Percentiles rank a stretch among this genome's conserved stretches.
Conservation (phyloP, 352 stramenopile genomes). For the Globisporangium nunn region DNA sequence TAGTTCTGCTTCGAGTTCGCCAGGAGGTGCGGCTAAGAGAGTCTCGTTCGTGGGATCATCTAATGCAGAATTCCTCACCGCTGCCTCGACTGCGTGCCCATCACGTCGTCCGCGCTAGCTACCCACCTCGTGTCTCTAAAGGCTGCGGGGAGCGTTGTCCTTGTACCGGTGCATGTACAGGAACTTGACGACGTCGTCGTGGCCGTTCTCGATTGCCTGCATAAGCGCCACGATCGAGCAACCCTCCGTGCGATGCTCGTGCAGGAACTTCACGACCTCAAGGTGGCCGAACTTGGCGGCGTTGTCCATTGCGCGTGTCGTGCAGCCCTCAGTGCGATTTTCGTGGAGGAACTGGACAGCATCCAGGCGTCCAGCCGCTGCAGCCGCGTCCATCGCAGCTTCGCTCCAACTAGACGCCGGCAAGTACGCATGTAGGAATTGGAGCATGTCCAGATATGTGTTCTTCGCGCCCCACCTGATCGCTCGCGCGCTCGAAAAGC, state of each 20-base stretch:
- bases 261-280: constrained; percentile 7
- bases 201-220: constrained; percentile 6
- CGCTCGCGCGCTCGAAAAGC: constrained; percentile 12
- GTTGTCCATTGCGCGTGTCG: constrained; percentile 10
- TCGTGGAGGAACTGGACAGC: constrained; percentile 11
- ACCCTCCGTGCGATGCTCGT: constrained; percentile 9
- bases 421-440: constrained; percentile 17
- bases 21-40: too few species aligned
- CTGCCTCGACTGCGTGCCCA: too few species aligned
- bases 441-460: constrained; percentile 11
- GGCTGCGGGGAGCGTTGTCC: constrained; percentile 7
- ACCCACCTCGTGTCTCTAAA: neutral
- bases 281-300: constrained; percentile 8
- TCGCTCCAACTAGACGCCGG: constrained; percentile 11
- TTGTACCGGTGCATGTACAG: constrained; percentile 13
- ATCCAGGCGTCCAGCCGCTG: constrained; percentile 10
- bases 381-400: constrained; percentile 14
- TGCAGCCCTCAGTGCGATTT: constrained; percentile 9
- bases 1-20: too few species aligned
- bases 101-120: too few species aligned
- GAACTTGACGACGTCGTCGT: constrained; percentile 14
- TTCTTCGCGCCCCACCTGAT: constrained; percentile 6
- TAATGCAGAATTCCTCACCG: too few species aligned
- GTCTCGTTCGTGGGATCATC: too few species aligned
- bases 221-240: constrained; percentile 10